phyloP scores from a whole-genome alignment of 495 filamentous ascomycete species.

The Aspergillus cavernicola region DNA sequence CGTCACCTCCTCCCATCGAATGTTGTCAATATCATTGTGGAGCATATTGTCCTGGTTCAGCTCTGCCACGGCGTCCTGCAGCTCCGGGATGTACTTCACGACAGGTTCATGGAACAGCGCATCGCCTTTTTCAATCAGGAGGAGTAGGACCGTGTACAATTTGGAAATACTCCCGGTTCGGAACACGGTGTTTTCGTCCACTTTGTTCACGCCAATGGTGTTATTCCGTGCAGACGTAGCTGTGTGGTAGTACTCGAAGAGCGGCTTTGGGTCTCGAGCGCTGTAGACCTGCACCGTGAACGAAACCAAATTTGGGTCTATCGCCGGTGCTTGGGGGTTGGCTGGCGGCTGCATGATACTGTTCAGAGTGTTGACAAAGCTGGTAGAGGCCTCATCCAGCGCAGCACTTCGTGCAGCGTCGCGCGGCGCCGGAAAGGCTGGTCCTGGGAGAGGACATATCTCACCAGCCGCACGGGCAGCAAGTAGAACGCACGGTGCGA shows the following conservation, averaged over 20 bases:
- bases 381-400: slow-evolving; percentile 22
- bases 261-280: slow-evolving; percentile 26
- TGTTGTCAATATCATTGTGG: slow-evolving; percentile 33
- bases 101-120: slow-evolving; percentile 42
- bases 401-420: slow-evolving; percentile 4
- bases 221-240: slow-evolving; percentile 31
- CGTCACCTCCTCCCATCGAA: slow-evolving; percentile 54
- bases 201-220: slow-evolving; percentile 30
- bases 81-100: slow-evolving; percentile 51
- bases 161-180: slow-evolving; percentile 50
- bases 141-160: slow-evolving; percentile 44
- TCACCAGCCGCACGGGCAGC: not conserved
- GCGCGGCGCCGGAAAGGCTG: slow-evolving; percentile 46
- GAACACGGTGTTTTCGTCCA: slow-evolving; percentile 47
- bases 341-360: not conserved
- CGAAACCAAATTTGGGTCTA: slow-evolving; percentile 38
- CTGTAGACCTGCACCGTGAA: slow-evolving; percentile 48
- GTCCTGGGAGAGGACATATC: slow-evolving; percentile 44
- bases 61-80: slow-evolving; percentile 17
- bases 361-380: slow-evolving; percentile 24
- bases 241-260: slow-evolving; percentile 44
- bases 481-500: not conserved
- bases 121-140: slow-evolving; percentile 42
- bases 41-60: too few species aligned
- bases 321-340: slow-evolving; percentile 9